These are phyloP conservation scores for Xylariaceae sp. DNA, from an alignment of 2,329 filamentous ascomycete species.

Conservation along the genomic window DNA sequence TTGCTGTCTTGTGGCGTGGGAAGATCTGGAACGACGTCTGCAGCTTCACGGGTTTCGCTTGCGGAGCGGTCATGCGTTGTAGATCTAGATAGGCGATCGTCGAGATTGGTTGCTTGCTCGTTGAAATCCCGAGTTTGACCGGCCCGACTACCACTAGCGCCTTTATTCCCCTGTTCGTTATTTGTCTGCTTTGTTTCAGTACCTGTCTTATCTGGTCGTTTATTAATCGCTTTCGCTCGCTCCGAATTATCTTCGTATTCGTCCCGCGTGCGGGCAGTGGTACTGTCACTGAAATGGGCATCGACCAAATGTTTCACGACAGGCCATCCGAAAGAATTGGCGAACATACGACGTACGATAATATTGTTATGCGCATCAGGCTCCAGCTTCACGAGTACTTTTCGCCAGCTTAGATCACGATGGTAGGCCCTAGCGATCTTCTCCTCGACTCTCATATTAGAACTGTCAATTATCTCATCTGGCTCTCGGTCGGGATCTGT, in stretches of 20 bases:
- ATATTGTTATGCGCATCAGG: conserved; percentile 99
- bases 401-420: conserved; percentile 89
- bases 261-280: conserved; percentile 68
- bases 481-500: conserved; percentile 54
- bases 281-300: conserved; percentile 86
- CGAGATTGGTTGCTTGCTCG: background rate
- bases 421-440: conserved; percentile 98
- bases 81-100: background rate
- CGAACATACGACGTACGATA: conserved; percentile 93
- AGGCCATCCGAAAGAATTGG: conserved; percentile 97
- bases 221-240: conserved; percentile 65
- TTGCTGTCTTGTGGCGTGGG: conserved; percentile 39
- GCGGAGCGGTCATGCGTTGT: conserved; percentile 31
- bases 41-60: conserved; percentile 47
- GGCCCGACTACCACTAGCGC: background rate
- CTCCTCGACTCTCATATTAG: conserved; percentile 89
- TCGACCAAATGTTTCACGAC: conserved; percentile 95
- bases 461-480: conserved; percentile 60
- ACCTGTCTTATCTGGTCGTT: conserved; percentile 66
- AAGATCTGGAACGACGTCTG: conserved; percentile 54
- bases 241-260: conserved; percentile 71
- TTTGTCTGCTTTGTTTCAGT: conserved; percentile 61
- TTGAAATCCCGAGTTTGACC: background rate
- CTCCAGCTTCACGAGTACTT: conserved; percentile 92
- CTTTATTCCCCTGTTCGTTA: conserved; percentile 37